phyloP scores from a whole-genome alignment of 768 basidiomycete species.

The Boletus rubescentipes region DNA sequence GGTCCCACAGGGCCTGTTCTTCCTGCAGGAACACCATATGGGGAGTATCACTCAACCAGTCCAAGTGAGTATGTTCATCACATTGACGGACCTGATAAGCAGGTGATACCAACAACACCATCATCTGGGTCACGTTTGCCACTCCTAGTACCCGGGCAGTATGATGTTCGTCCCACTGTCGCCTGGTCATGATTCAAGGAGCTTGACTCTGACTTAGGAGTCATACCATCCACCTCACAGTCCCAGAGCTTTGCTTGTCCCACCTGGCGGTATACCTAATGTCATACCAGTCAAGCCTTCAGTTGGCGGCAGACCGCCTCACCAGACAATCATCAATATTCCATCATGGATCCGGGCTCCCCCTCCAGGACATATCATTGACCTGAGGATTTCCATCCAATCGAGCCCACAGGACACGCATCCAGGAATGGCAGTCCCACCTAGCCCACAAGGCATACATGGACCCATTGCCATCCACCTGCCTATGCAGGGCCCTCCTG shows the following conservation, averaged over 20 bases:
- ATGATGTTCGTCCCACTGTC: slow-evolving; percentile 16
- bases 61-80: slow-evolving; percentile 9
- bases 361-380: slow-evolving; percentile 23
- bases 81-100: slow-evolving; percentile 14
- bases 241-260: slow-evolving; percentile 16
- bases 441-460: neutral
- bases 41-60: neutral
- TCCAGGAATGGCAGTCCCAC: neutral
- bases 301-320: slow-evolving; percentile 8
- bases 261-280: slow-evolving; percentile 8
- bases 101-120: slow-evolving; percentile 24
- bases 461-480: slow-evolving; percentile 22
- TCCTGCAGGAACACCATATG: slow-evolving; percentile 32
- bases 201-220: slow-evolving; percentile 28
- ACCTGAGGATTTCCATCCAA: slow-evolving; percentile 8
- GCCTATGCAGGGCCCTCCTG: neutral
- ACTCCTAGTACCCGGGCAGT: slow-evolving; percentile 20
- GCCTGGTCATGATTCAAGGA: slow-evolving; percentile 12
- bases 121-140: slow-evolving; percentile 14
- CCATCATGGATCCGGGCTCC: slow-evolving; percentile 14
- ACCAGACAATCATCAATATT: slow-evolving; percentile 13
- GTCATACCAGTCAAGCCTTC: slow-evolving; percentile 16
- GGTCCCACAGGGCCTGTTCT: slow-evolving; percentile 33
- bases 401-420: slow-evolving; percentile 6
- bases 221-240: slow-evolving; percentile 16